phyloP scores from a whole-genome alignment of 2,329 filamentous ascomycete genomes.

The Xylariaceae sp. region DNA sequence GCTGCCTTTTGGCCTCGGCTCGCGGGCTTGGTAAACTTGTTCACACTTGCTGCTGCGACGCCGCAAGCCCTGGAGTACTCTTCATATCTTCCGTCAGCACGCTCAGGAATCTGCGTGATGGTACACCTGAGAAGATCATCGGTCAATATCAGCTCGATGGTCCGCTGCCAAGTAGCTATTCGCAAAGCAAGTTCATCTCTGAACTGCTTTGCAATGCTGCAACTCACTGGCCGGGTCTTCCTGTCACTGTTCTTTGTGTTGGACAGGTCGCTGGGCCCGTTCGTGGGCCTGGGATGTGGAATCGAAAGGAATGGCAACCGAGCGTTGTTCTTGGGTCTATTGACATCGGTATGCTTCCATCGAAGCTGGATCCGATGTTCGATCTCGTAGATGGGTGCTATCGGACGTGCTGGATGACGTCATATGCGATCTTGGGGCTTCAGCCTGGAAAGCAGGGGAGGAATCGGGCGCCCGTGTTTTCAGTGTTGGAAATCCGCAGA shows the following conservation, averaged over 20 bases:
- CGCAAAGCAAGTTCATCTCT: conserved; percentile 27
- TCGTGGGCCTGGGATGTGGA: conserved; percentile 35
- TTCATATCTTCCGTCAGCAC: conserved; percentile 27
- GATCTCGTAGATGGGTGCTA: conserved; percentile 43
- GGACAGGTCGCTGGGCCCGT: conserved; percentile 30
- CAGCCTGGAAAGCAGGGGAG: neutral
- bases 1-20: conserved; percentile 22
- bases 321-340: conserved; percentile 40
- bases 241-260: conserved; percentile 22
- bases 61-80: conserved; percentile 9
- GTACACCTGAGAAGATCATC: conserved; percentile 12
- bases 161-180: conserved; percentile 26
- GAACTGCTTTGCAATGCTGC: conserved; percentile 26
- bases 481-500: conserved; percentile 29
- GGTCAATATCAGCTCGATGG: conserved; percentile 6
- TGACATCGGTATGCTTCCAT: conserved; percentile 37
- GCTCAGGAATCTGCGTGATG: conserved; percentile 10
- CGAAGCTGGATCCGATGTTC: conserved; percentile 32
- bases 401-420: conserved; percentile 40
- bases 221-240: conserved; percentile 11
- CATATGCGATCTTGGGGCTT: conserved; percentile 32
- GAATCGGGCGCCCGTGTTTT: conserved; percentile 15
- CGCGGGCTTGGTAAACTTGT: conserved; percentile 20
- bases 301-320: conserved; percentile 41
- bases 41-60: conserved; percentile 15